Conservation (phyloP, 2,329 filamentous ascomycete genomes). For the Colletotrichum orbiculare region DNA sequence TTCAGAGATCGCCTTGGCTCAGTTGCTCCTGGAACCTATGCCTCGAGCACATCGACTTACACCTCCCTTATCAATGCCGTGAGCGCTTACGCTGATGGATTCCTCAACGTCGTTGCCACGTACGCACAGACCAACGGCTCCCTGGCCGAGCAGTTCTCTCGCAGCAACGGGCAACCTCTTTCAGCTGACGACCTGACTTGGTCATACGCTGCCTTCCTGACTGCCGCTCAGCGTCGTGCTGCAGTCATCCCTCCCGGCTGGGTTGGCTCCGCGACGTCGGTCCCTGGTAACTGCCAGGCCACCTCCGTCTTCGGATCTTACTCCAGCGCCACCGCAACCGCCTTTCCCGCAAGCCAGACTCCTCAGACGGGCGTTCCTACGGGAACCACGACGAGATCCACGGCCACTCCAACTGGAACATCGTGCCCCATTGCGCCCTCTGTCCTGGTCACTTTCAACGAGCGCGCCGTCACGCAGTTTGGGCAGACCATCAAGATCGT, state of each 20-base stretch:
- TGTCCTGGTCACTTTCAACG: conserved; percentile 73
- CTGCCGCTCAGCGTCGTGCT: conserved; percentile 67
- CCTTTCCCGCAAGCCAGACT: conserved; percentile 62
- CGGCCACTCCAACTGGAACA: conserved; percentile 45
- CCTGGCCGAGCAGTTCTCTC: conserved; percentile 74
- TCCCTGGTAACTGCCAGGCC: conserved; percentile 61
- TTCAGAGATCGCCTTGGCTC: conserved; percentile 74
- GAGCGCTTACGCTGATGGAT: conserved; percentile 69
- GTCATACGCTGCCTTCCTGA: conserved; percentile 79
- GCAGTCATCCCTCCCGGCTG: conserved; percentile 67
- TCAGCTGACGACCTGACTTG: conserved; percentile 77
- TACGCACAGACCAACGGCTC: conserved; percentile 73
- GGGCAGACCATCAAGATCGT: conserved; percentile 75
- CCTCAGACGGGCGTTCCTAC: conserved; percentile 48
- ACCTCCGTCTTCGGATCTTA: conserved; percentile 63
- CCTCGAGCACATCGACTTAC: conserved; percentile 59
- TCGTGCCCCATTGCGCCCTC: conserved; percentile 46
- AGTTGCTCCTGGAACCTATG: conserved; percentile 71
- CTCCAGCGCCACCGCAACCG: conserved; percentile 56
- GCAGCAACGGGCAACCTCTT: conserved; percentile 61
- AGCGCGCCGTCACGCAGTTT: conserved; percentile 64
- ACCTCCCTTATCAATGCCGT: conserved; percentile 67
- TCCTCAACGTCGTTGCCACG: conserved; percentile 69
- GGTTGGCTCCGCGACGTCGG: conserved; percentile 58
- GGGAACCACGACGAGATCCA: conserved; percentile 40